These are phyloP conservation scores for Cudoniella acicularis DNA, from an alignment of 495 filamentous ascomycete genomes.

Conservation along the genomic window DNA sequence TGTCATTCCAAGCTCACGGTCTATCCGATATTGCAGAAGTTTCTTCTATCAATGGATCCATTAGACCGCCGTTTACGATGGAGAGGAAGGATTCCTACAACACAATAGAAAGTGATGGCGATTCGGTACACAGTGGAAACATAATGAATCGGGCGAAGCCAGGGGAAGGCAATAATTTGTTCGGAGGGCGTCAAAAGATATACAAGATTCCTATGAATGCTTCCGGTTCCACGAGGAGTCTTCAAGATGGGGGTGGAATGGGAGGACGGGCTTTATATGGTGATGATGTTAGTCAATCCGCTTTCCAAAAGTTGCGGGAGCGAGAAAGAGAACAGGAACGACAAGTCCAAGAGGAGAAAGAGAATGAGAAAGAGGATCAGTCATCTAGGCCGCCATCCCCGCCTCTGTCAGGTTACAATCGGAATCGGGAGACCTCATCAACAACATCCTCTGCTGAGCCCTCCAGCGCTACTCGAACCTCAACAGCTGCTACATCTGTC, in stretches of 20 bases:
- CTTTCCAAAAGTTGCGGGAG: conserved; percentile 70
- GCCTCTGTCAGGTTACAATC: conserved; percentile 58
- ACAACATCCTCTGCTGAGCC: conserved; percentile 72
- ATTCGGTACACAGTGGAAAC: conserved; percentile 48
- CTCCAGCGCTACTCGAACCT: conserved; percentile 59
- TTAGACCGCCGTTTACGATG: conserved; percentile 53
- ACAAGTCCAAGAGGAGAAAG: conserved; percentile 30
- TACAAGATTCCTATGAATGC: conserved; percentile 75
- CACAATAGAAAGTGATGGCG: conserved; percentile 54
- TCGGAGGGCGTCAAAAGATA: conserved; percentile 94
- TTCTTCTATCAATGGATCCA: conserved; percentile 66
- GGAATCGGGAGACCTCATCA: conserved; percentile 78
- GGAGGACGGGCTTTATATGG: conserved; percentile 75
- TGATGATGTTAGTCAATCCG: conserved; percentile 74
- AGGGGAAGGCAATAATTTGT: conserved; percentile 87
- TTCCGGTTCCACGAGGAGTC: conserved; percentile 37
- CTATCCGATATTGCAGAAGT: conserved; percentile 88
- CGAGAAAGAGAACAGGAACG: conserved; percentile 53
- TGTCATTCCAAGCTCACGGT: conserved; percentile 43
- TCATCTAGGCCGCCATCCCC: conserved; percentile 55
- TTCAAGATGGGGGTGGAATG: conserved; percentile 49
- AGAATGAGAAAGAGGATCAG: conserved; percentile 35
- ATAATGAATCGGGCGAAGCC: conserved; percentile 83
- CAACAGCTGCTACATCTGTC: conserved; percentile 89
- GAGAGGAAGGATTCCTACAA: conserved; percentile 21